Conservation (phyloP, 345 rosid species). For the Linum lewisii region DNA sequence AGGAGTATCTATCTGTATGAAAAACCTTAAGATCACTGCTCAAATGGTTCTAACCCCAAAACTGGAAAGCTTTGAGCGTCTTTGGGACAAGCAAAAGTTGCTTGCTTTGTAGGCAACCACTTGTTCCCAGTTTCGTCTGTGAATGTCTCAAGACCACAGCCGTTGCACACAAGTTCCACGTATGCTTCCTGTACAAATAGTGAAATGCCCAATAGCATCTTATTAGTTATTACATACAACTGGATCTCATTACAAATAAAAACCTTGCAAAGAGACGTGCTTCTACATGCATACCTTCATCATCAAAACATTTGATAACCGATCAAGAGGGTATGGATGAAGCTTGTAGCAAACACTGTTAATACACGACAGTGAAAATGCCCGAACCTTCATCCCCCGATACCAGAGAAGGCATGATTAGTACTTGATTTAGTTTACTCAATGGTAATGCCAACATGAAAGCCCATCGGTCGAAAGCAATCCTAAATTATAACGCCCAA, state of each 20-base stretch:
- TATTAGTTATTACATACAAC: neutral
- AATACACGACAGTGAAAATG: conserved; percentile 48
- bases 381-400: conserved; percentile 42
- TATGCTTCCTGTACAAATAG: conserved; percentile 48
- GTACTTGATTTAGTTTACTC: neutral
- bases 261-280: neutral
- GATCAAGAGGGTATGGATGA: conserved; percentile 71
- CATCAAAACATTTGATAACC: conserved; percentile 49
- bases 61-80: conserved; percentile 36
- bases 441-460: neutral
- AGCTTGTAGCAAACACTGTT: conserved; percentile 78
- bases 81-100: conserved; percentile 43
- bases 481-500: no score
- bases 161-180: conserved; percentile 54
- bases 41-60: conserved; percentile 29
- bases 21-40: conserved; percentile 8
- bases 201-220: neutral
- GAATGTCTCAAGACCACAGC: conserved; percentile 62
- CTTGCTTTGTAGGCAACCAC: conserved; percentile 57
- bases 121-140: conserved; percentile 44
- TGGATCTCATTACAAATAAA: neutral
- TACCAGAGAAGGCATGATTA: neutral
- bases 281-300: conserved; percentile 44
- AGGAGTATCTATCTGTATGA: neutral
- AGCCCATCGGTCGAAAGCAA: no score